Percentiles rank a stretch among this genome's conserved stretches.
Evolutionary conservation across 2,329 filamentous ascomycete genomes (phyloP).

Genomic region (Elsinoe necatrix): DNA sequence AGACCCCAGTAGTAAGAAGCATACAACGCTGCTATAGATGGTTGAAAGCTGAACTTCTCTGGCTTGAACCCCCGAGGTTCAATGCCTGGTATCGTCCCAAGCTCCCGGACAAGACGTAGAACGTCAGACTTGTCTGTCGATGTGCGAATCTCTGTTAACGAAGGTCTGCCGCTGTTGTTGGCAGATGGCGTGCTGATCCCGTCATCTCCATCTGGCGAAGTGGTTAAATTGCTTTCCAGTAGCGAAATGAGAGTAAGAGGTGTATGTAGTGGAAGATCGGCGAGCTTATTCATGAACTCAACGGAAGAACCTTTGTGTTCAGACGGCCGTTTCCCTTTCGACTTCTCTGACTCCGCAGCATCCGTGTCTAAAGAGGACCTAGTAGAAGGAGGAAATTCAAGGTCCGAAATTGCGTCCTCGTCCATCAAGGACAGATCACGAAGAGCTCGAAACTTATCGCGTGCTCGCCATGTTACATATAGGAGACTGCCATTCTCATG

Average conservation of each 20-base stretch:
- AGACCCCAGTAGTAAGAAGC: slow-evolving; percentile 75
- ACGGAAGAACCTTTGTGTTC: slow-evolving; percentile 10
- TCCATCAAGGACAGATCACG: slow-evolving; percentile 14
- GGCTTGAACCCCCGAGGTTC: slow-evolving; percentile 63
- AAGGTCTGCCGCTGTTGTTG: slow-evolving; percentile 32
- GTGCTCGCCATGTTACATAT: slow-evolving; percentile 17
- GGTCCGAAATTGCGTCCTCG: slow-evolving; percentile 12
- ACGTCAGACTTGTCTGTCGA: slow-evolving; percentile 16
- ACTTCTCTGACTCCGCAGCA: slow-evolving; percentile 10
- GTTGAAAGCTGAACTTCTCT: slow-evolving; percentile 59
- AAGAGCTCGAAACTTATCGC: slow-evolving; percentile 7
- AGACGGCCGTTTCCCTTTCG: slow-evolving; percentile 11
- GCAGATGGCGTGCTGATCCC: slow-evolving; percentile 35
- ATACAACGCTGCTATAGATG: slow-evolving; percentile 94
- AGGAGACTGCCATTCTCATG: slow-evolving; percentile 19
- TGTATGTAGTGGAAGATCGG: slow-evolving; percentile 79
- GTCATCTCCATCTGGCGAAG: slow-evolving; percentile 8
- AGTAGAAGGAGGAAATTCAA: slow-evolving; percentile 3
- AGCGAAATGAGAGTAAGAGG: slow-evolving; percentile 68
- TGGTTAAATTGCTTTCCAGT: slow-evolving; percentile 36
- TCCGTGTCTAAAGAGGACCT: slow-evolving; percentile 10
- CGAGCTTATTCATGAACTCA: slow-evolving; percentile 81
- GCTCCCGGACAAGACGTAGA: slow-evolving; percentile 29
- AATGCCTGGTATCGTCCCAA: slow-evolving; percentile 45
- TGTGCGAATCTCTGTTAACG: not conserved